A percentile compares a stretch with the other conserved stretches of the same genome.
Evolutionary conservation across 2,329 filamentous ascomycete genomes (phyloP).

Genomic region (Epichloe uncinata): DNA sequence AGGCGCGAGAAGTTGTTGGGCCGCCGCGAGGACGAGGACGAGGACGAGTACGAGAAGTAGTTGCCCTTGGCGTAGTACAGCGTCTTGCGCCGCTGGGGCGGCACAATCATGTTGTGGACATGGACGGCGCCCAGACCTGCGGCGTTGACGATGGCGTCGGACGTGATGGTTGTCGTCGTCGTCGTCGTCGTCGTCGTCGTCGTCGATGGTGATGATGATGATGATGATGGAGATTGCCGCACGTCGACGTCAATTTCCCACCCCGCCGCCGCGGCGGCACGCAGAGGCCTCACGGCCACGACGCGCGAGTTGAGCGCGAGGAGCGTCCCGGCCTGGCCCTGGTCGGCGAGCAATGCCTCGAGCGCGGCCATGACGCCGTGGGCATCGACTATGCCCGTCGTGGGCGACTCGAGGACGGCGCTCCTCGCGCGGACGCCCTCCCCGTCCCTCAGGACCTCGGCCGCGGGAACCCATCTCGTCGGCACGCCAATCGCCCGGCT

Average conservation of each 20-base stretch:
- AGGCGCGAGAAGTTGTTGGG: conserved; percentile 53
- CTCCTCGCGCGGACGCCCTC: conserved; percentile 59
- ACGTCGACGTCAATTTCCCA: conserved; percentile 50
- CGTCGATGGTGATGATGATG: too few relatives aligned
- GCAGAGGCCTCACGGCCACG: conserved; percentile 38
- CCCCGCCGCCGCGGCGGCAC: conserved; percentile 30
- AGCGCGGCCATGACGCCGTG: conserved; percentile 76
- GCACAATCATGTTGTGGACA: conserved; percentile 72
- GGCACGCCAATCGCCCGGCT: conserved; percentile 43
- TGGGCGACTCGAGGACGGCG: conserved; percentile 70
- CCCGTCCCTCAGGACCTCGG: conserved; percentile 52
- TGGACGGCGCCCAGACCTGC: conserved; percentile 67
- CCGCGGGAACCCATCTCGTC: conserved; percentile 51
- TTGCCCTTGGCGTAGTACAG: conserved; percentile 87
- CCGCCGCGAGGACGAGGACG: conserved; percentile 42
- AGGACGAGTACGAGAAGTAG: conserved; percentile 66
- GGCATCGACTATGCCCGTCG: conserved; percentile 82
- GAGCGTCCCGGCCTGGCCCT: conserved; percentile 58
- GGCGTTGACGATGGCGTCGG: conserved; percentile 69
- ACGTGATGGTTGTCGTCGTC: conserved; percentile 40
- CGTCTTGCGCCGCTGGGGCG: conserved; percentile 36
- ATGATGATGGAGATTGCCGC: conserved; percentile 10
- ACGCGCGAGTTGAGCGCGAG: conserved; percentile 59
- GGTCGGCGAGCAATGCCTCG: conserved; percentile 61
- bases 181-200: conserved; percentile 24